phyloP scores from a whole-genome alignment of 1,284 basidiomycete genomes.

The Wolfiporia cocos region DNA sequence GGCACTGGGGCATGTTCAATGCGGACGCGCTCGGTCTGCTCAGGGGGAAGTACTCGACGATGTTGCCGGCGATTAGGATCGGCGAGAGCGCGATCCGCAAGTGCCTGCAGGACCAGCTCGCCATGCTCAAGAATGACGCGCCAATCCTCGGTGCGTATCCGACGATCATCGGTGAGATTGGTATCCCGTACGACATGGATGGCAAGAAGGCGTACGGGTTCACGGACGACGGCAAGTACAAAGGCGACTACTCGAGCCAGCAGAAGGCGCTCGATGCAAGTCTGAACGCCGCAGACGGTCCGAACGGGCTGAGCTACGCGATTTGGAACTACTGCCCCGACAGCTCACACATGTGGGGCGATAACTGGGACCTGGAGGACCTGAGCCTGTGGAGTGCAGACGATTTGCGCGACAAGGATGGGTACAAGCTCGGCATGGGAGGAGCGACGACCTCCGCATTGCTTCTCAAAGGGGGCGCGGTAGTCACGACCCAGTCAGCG shows the following conservation, averaged over 20 bases:
- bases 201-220: conserved; percentile 79
- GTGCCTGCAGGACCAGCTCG: conserved; percentile 81
- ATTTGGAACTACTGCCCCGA: conserved; percentile 90
- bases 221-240: conserved; percentile 66
- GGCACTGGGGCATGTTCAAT: conserved; percentile 97
- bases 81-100: conserved; percentile 82
- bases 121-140: conserved; percentile 71
- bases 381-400: conserved; percentile 85
- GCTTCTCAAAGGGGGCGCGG: conserved; percentile 17
- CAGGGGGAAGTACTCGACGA: conserved; percentile 80
- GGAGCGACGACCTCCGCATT: conserved; percentile 28
- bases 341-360: conserved; percentile 83
- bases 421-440: conserved; percentile 20
- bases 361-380: conserved; percentile 97
- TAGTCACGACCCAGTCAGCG: conserved; percentile 13
- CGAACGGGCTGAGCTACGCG: conserved; percentile 79
- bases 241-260: conserved; percentile 79
- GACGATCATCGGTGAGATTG: conserved; percentile 94
- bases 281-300: conserved; percentile 84
- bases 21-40: conserved; percentile 91
- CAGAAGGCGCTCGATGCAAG: conserved; percentile 89
- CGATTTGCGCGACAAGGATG: conserved; percentile 43
- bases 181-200: conserved; percentile 93
- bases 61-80: conserved; percentile 62
- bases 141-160: conserved; percentile 74